Evolutionary conservation across 78 protist species (phyloP).

Genomic region (Monosiga brevicollis): DNA sequence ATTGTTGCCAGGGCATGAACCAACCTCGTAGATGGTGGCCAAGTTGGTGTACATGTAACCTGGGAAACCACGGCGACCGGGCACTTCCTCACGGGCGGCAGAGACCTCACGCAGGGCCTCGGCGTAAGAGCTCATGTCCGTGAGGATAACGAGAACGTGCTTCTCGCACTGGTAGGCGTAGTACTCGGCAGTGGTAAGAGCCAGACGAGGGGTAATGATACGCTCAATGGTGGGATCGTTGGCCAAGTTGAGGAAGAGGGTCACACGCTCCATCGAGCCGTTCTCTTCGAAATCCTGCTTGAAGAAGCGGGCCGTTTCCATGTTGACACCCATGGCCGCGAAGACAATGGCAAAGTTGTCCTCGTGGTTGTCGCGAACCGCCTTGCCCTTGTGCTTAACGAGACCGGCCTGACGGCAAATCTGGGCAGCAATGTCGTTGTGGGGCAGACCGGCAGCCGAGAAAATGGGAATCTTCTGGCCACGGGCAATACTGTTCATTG

Average conservation of each 20-base stretch:
- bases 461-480: slow-evolving; percentile 99
- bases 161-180: slow-evolving; percentile 96
- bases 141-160: slow-evolving; percentile 98
- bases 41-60: slow-evolving; percentile 99
- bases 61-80: slow-evolving; percentile 99
- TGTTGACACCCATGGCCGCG: slow-evolving; percentile 99
- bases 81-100: slow-evolving; percentile 92
- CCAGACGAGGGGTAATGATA: slow-evolving; percentile 98
- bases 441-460: slow-evolving; percentile 99
- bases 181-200: slow-evolving; percentile 97
- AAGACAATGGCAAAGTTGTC: slow-evolving; percentile 98
- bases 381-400: slow-evolving; percentile 65
- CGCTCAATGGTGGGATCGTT: slow-evolving; percentile 99
- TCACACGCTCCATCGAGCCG: slow-evolving; percentile 91
- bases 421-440: slow-evolving; percentile 98
- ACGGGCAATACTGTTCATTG: slow-evolving; percentile 98
- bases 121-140: slow-evolving; percentile 99
- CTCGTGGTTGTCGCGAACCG: slow-evolving; percentile 62
- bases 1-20: no score
- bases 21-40: slow-evolving; percentile 97
- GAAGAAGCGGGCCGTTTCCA: slow-evolving; percentile 99
- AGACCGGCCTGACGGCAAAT: slow-evolving; percentile 97
- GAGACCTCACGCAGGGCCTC: slow-evolving; percentile 99
- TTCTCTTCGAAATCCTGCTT: slow-evolving; percentile 94
- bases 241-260: slow-evolving; percentile 97